Evolutionary conservation across 306 rosid genomes (phyloP).

Genomic region (Luffa aegyptiaca): DNA sequence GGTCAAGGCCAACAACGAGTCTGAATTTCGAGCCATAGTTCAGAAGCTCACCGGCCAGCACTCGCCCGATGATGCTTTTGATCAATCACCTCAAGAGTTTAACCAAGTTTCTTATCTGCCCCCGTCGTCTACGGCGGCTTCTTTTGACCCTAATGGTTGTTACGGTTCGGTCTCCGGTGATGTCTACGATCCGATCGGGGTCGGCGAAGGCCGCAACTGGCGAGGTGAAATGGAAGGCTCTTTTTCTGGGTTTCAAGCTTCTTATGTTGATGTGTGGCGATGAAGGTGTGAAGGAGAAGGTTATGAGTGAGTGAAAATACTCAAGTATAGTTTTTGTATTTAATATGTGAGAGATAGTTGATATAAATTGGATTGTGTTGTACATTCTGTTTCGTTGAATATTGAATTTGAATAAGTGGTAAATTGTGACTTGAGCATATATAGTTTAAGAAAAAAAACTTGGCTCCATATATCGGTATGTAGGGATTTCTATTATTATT

Average conservation of each 20-base stretch:
- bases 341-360: background rate
- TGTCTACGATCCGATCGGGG: background rate
- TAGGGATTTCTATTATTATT: too few species aligned
- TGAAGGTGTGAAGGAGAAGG: background rate
- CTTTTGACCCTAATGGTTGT: background rate
- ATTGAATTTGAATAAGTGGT: too few species aligned
- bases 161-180: background rate
- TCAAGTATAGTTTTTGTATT: background rate
- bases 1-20: conserved; percentile 30
- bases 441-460: too few species aligned
- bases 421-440: too few species aligned
- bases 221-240: background rate
- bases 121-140: background rate
- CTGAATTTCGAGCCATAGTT: conserved; percentile 43
- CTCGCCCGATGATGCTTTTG: conserved; percentile 1
- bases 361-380: background rate
- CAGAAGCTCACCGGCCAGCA: conserved; percentile 37
- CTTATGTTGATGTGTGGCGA: background rate
- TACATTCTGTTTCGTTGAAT: too few species aligned
- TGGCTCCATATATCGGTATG: too few species aligned
- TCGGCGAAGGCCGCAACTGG: background rate
- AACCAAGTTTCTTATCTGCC: background rate
- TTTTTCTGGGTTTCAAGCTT: background rate
- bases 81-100: background rate
- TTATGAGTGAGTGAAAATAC: background rate